Base-by-base conservation (phyloP, 495 filamentous ascomycete species). In the Geoglossum glabrum region DNA sequence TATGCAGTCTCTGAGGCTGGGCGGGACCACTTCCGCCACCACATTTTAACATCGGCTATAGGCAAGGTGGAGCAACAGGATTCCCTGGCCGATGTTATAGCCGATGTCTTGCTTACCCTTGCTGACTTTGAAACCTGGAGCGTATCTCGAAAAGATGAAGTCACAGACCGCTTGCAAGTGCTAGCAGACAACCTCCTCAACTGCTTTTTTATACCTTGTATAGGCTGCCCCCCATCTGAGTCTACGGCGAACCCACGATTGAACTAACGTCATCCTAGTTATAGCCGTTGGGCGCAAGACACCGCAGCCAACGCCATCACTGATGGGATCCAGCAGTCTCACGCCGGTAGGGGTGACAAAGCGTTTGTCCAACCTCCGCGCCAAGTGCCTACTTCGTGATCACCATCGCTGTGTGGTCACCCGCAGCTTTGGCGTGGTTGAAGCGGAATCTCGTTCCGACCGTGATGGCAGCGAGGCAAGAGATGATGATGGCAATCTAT, bases 331-430 rank as follows among this genome's bases (percentile, higher is more conserved):
- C 30, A 45, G 49, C 21, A 40, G 45, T 34, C 17, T 55, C 54
- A 26, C 55, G 9, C 26, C 61, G 47, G 49, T 56, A 13, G 56
- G 61, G 27, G 51, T 56, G 40, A 58, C 55, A 21, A 31, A 61
- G 21, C 61, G 63, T 56, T 28, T 65, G 62, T 62, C 63, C 46
- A 50, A 54, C 54, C 60, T 67, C 45, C 60, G 58, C 34, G 56
- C 60, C 51, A 58, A 55, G 46, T 65, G 63, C 46, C 60, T 66
- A 25, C 36, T 65, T 33, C 61, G 61, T 25, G 63, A 66, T 55
- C 61, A 57, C 57, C 57, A 64, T 59, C 63, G 61, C 38, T 66
- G 61, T 59, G 61, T 64, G 31, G 58, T 64, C 36, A 63, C 59
- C 36, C 63, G 63, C 45, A 61, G 59, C 59, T 66, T 63, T 46